phyloP scores from a whole-genome alignment of 371 early-diverging fungal genomes.

The Batrachochytrium dendrobatidis region DNA sequence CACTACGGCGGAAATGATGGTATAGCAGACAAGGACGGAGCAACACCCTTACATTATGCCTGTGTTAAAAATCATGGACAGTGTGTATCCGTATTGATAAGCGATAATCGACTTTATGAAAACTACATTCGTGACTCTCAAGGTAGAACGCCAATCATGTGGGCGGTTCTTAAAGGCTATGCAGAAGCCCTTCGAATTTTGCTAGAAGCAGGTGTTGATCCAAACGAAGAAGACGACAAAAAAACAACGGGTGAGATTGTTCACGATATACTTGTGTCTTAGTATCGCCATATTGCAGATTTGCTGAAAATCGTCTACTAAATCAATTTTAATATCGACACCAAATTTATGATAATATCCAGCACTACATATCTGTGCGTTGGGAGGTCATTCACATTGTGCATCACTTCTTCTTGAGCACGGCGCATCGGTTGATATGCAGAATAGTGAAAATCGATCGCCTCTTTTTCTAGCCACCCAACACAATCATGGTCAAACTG shows the following conservation, averaged over 20 bases:
- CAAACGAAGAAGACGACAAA: slow-evolving; percentile 3
- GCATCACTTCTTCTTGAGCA: slow-evolving; percentile 1
- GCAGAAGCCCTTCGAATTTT: not conserved
- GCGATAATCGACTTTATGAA: not conserved
- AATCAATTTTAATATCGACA: too few species aligned
- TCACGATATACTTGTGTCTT: too few species aligned
- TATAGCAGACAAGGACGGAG: slow-evolving; percentile 3
- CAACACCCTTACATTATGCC: slow-evolving; percentile 1
- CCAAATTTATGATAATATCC: too few species aligned
- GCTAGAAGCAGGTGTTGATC: slow-evolving; percentile 2
- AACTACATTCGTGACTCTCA: not conserved
- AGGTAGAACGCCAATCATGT: slow-evolving; percentile 4
- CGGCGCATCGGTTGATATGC: slow-evolving; percentile 1
- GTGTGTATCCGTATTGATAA: not conserved
- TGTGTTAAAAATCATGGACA: slow-evolving; percentile 1
- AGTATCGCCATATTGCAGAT: too few species aligned
- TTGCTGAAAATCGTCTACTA: too few species aligned
- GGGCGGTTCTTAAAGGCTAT: slow-evolving; percentile 2
- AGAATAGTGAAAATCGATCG: not conserved
- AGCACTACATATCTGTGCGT: slow-evolving; percentile 1
- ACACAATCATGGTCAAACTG: not conserved
- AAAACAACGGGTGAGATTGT: not conserved
- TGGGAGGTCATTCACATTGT: slow-evolving; percentile 1
- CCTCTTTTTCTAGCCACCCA: not conserved
- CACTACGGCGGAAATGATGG: not conserved